Base-by-base conservation (phyloP, 108 stramenopile species). In the Bacterosira constricta region DNA sequence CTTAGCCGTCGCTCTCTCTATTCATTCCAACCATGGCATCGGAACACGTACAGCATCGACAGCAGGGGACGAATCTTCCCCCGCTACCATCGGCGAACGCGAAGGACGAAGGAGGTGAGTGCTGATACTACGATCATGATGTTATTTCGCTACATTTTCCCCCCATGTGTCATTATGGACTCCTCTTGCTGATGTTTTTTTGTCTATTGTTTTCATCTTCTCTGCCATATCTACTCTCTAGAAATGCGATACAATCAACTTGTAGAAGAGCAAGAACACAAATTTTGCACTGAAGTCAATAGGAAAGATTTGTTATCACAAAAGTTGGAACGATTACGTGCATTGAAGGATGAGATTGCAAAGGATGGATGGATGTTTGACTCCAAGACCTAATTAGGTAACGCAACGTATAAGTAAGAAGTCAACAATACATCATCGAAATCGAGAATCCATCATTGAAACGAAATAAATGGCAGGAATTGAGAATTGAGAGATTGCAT, bases 241-340 rank as follows among this genome's bases (percentile, higher is more conserved):
- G 75, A 76, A 69, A 63, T 52, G 0, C 75, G 70, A 15, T 50
- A 58, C 27, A 63, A 63, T 30, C 82, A 86, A 52, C 55, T 89
- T 15, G 66, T 85, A 21, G 88, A 90, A 32, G 88, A 90, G 50
- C 57, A 85, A 34, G 86, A 90, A 50, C 88, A 90, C 77, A 83
- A 80, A 36, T 59, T 83, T 37, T 87, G 83, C 46, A 62, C 66
- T 13, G 86, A 85, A 29, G 86, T 83, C 29, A 87, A 85, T 64
- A 83, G 82, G 39, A 42, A 63, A 1, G 83, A 85, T 1, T 63
- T 90, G 30, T 42, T 86, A 34, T 61, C 76, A 15, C 84, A 87
- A 61, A 87, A 82, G 39, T 39, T 90, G 61, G 84, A 87, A 49
- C 72, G 85, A 35, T 62, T 90, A 41, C 61, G 88, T 39, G 79